Evolutionary conservation across 1,139 yeast genomes (phyloP).

Genomic region (Pichia sp.): DNA sequence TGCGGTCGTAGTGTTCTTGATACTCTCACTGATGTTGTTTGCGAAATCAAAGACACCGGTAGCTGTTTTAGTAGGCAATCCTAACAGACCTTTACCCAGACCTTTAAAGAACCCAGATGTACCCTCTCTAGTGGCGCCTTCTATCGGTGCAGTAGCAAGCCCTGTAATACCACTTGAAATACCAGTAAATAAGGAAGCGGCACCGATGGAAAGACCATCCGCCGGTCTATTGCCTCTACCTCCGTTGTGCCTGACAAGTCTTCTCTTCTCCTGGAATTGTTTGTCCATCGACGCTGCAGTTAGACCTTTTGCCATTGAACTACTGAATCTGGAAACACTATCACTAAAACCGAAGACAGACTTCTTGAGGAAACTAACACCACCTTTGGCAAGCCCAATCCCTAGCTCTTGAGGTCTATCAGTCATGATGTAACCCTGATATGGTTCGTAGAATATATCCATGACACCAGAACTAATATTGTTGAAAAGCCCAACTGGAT

Average conservation of each 20-base stretch:
- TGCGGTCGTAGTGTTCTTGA: constrained; percentile 85
- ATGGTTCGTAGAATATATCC: constrained; percentile 96
- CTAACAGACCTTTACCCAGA: constrained; percentile 88
- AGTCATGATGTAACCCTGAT: constrained; percentile 87
- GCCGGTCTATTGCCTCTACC: constrained; percentile 73
- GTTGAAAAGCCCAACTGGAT: constrained; percentile 94
- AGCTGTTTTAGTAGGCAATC: constrained; percentile 94
- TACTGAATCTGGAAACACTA: constrained; percentile 86
- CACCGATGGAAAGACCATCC: constrained; percentile 84
- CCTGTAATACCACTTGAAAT: constrained; percentile 86
- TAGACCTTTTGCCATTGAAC: constrained; percentile 90
- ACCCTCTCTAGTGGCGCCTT: constrained; percentile 82
- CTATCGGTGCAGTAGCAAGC: constrained; percentile 82
- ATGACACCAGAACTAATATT: constrained; percentile 90
- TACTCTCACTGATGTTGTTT: constrained; percentile 89
- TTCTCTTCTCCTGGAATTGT: constrained; percentile 73
- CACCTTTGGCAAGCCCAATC: constrained; percentile 93
- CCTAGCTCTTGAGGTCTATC: constrained; percentile 97
- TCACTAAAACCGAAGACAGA: constrained; percentile 94
- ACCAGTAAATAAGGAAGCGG: constrained; percentile 83
- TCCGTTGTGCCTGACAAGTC: constrained; percentile 61
- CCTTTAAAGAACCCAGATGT: constrained; percentile 91
- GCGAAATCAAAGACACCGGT: constrained; percentile 93
- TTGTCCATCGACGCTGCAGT: constrained; percentile 86
- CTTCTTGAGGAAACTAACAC: constrained; percentile 86